Percentiles rank a stretch among this genome's conserved stretches.
These are phyloP conservation scores for Candida nemodendra DNA, from an alignment of 805 yeast species.

Conservation along the genomic window DNA sequence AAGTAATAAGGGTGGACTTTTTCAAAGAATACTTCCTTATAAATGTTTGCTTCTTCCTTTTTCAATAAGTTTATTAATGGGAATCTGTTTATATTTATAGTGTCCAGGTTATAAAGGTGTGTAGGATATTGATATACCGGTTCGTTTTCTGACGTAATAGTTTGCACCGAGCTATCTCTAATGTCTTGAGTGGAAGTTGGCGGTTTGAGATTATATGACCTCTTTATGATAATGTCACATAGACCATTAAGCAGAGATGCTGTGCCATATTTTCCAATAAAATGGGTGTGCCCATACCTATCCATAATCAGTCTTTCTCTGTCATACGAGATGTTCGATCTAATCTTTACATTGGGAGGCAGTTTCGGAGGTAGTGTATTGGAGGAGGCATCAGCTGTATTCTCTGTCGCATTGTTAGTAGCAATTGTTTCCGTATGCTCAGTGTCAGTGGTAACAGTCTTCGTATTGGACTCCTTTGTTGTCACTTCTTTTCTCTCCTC, in stretches of 20 bases:
- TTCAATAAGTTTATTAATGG: constrained; percentile 38
- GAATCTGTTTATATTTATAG: constrained; percentile 34
- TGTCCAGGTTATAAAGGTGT: constrained; percentile 31
- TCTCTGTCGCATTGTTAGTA: background rate
- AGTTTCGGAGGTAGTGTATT: constrained; percentile 9
- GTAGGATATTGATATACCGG: constrained; percentile 36
- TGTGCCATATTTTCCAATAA: constrained; percentile 46
- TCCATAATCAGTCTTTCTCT: constrained; percentile 42
- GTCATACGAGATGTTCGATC: constrained; percentile 22
- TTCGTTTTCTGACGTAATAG: constrained; percentile 35
- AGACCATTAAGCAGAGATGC: constrained; percentile 42
- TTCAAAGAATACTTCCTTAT: constrained; percentile 39
- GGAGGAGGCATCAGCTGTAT: background rate
- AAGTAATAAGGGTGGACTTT: constrained; percentile 45
- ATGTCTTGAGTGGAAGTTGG: constrained; percentile 36
- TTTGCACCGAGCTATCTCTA: constrained; percentile 33
- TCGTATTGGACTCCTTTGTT: background rate
- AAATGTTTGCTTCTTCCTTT: constrained; percentile 36
- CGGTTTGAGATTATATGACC: constrained; percentile 35
- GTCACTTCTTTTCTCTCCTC: background rate
- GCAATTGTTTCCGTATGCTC: constrained; percentile 2
- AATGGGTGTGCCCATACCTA: constrained; percentile 45
- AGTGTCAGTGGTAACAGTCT: background rate
- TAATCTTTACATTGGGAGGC: constrained; percentile 23
- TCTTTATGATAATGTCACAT: constrained; percentile 42